A percentile compares a stretch with the other conserved stretches of the same genome.
Evolutionary conservation across 176 grass and related monocot genomes (phyloP).

Genomic region (Triticum dicoccoides): DNA sequence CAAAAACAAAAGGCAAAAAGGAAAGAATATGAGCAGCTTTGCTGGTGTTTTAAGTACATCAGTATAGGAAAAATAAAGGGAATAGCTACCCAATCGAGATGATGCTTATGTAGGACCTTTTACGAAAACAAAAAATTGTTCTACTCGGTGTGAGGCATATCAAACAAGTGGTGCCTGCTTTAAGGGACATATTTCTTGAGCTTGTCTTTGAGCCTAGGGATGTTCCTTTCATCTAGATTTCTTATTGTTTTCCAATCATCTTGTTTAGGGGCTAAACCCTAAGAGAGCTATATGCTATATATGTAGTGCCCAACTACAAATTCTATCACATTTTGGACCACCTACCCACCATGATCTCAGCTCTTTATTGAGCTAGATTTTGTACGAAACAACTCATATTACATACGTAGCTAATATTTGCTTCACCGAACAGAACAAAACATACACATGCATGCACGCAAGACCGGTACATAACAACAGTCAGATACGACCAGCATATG

Average conservation of each 20-base stretch:
- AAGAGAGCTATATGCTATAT: constrained; percentile 24
- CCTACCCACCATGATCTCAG: not conserved
- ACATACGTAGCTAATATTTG: not conserved
- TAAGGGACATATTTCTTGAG: constrained; percentile 56
- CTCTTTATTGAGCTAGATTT: not conserved
- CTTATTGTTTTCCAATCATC: constrained; percentile 36
- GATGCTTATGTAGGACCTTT: constrained; percentile 40
- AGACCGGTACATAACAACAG: not conserved
- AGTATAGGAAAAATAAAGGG: constrained; percentile 2
- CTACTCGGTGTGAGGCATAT: constrained; percentile 36
- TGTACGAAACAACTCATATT: not conserved
- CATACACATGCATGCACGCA: not conserved
- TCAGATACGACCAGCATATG: not conserved
- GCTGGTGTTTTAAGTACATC: constrained; percentile 26
- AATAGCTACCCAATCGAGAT: constrained; percentile 16
- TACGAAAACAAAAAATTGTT: constrained; percentile 9
- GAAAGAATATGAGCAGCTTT: constrained; percentile 28
- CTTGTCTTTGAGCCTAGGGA: constrained; percentile 26
- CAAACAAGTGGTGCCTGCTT: constrained; percentile 49
- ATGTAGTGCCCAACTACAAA: constrained; percentile 13
- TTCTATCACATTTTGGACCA: constrained; percentile 4
- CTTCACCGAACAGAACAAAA: not conserved
- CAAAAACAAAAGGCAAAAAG: constrained; percentile 8
- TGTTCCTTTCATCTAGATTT: constrained; percentile 58
- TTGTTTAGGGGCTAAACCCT: constrained; percentile 36